A percentile compares a stretch with the other conserved stretches of the same genome.
These are phyloP conservation scores for Ophiosphaerella narmari DNA, from an alignment of 2,329 filamentous ascomycete genomes.

Conservation along the genomic window DNA sequence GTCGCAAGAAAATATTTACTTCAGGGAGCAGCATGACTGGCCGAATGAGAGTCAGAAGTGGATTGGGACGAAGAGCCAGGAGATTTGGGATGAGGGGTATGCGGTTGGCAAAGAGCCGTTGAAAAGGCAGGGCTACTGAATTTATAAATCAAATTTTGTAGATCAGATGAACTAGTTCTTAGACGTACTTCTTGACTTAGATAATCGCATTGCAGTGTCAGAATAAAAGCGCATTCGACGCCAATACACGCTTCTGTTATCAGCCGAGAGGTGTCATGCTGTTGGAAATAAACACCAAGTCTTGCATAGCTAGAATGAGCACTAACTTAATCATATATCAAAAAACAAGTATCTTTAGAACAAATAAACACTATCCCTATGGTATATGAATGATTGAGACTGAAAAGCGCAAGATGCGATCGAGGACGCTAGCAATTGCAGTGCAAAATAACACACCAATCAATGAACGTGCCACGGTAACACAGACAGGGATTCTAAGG, in stretches of 20 bases:
- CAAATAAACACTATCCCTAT: too few relatives aligned
- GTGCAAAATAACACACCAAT: not conserved
- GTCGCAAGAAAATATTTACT: constrained; percentile 47
- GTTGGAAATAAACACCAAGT: too few relatives aligned
- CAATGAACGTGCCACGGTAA: too few relatives aligned
- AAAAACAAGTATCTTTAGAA: too few relatives aligned
- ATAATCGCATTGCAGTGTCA: not conserved
- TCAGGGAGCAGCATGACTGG: constrained; percentile 46
- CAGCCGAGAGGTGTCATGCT: too few relatives aligned
- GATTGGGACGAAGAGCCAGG: constrained; percentile 36
- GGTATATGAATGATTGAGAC: too few relatives aligned
- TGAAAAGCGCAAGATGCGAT: not conserved
- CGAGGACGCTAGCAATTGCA: not conserved
- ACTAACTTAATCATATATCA: too few relatives aligned
- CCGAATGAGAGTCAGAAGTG: constrained; percentile 49
- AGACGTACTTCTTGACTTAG: not conserved
- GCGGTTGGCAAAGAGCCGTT: constrained; percentile 20
- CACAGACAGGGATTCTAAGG: too few relatives aligned
- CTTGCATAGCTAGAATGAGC: too few relatives aligned
- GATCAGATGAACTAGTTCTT: not conserved
- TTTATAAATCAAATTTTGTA: not conserved
- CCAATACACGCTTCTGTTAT: too few relatives aligned
- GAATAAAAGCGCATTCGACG: too few relatives aligned
- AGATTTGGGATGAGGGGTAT: constrained; percentile 42
- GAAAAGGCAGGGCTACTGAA: constrained; percentile 24